Evolutionary conservation across 2,329 filamentous ascomycete genomes (phyloP).

Genomic region (Pochonia chlamydosporia): DNA sequence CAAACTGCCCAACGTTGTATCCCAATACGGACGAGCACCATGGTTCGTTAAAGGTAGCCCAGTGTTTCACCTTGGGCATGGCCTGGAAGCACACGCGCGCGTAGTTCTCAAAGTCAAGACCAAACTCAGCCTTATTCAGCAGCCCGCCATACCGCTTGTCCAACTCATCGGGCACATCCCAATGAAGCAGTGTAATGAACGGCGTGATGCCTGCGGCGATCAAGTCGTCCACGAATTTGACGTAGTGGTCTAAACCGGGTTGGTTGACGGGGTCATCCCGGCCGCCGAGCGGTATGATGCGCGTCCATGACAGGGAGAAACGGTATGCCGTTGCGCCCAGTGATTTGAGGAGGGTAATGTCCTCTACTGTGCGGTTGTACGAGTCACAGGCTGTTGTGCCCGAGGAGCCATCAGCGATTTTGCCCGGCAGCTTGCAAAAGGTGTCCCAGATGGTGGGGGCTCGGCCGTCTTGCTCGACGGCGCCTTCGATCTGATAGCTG

Average conservation of each 20-base stretch:
- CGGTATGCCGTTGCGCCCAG: slow-evolving; percentile 72
- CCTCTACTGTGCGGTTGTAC: slow-evolving; percentile 72
- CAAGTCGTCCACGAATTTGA: slow-evolving; percentile 72
- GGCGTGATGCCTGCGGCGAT: slow-evolving; percentile 71
- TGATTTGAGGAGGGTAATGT: slow-evolving; percentile 71
- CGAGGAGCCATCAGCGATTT: slow-evolving; percentile 72
- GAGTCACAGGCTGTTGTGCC: slow-evolving; percentile 81
- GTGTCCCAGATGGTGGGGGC: slow-evolving; percentile 83
- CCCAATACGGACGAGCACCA: slow-evolving; percentile 80
- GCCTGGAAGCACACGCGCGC: slow-evolving; percentile 70
- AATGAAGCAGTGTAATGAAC: slow-evolving; percentile 80
- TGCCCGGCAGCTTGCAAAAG: slow-evolving; percentile 76
- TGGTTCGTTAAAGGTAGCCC: slow-evolving; percentile 89
- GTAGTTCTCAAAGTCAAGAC: slow-evolving; percentile 74
- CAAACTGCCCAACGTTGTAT: slow-evolving; percentile 71
- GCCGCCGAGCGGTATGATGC: slow-evolving; percentile 80
- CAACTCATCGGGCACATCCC: slow-evolving; percentile 76
- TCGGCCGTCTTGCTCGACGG: slow-evolving; percentile 67
- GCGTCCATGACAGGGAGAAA: slow-evolving; percentile 80
- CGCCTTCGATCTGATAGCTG: slow-evolving; percentile 89
- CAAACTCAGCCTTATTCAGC: slow-evolving; percentile 76
- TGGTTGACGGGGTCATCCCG: slow-evolving; percentile 77
- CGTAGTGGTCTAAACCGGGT: slow-evolving; percentile 70
- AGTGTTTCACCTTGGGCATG: slow-evolving; percentile 73
- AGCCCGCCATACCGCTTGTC: slow-evolving; percentile 78